Base-by-base conservation (phyloP, 352 stramenopile species). In the Pythium chondricola region DNA sequence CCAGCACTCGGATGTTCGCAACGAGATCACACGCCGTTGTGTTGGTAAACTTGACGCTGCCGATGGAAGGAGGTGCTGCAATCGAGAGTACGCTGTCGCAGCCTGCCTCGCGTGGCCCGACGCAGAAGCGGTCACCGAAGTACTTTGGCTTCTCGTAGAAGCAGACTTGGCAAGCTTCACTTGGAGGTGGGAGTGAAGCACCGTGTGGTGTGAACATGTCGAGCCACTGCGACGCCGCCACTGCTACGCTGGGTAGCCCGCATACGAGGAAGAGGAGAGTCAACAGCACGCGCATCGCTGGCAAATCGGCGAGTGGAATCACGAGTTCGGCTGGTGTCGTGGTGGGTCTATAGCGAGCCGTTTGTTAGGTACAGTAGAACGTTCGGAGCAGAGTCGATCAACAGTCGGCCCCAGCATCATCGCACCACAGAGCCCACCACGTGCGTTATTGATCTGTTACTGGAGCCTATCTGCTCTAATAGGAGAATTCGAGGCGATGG, bases 71-170 rank as follows among this genome's bases (percentile, higher is more conserved):
- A 8, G 70, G 67, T 11, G 63, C 43, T 4, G 31, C 50, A 41
- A 82, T 74, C 2, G 56, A 53, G 30, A 72, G 69, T 17, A 45
- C 63, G n/a, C 56, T 55, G 2, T 44, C 58, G 47, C 57, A 67
- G 26, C 33, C 21, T 7, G 59, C 45, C 8, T 36, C 43, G 14
- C 66, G 66, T 25, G 66, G 63, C 14, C 66, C 66, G 10, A 80
- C 21, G 43, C 69, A 80, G 33, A 66, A 65, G 24, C 56, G 55
- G 18, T 43, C 18, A 16, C 69, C 66, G 14, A 10, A 20, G 22
- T 58, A 81, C 45, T 72, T 58, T 1, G 30, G 22, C 38, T 71
- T 48, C 46, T 81, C 47, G 45, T 63, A 77, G 39, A 77, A 76
- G 31, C 69, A 77, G 29, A 81, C 69, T 8, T 45, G 61, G 50